Evolutionary conservation across 805 yeast genomes (phyloP).

Genomic region (Ogataea kodamae): DNA sequence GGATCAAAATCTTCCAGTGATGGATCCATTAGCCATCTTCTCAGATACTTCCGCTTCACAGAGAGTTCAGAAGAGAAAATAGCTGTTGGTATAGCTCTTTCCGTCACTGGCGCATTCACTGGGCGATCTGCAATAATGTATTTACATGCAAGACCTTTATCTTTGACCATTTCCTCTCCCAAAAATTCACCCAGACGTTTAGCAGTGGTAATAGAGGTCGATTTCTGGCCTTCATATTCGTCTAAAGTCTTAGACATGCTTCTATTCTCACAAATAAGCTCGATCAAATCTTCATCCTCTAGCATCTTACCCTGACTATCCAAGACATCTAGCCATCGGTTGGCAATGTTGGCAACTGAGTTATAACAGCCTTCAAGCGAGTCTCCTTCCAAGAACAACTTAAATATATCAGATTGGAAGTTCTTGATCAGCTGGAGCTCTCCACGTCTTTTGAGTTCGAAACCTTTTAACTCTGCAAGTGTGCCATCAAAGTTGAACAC

Average conservation of each 20-base stretch:
- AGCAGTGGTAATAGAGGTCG: slow-evolving; percentile 95
- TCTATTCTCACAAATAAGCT: slow-evolving; percentile 92
- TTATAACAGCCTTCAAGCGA: slow-evolving; percentile 75
- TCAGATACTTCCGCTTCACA: slow-evolving; percentile 67
- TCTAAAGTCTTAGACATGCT: slow-evolving; percentile 89
- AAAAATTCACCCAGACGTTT: slow-evolving; percentile 87
- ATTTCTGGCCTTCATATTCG: slow-evolving; percentile 87
- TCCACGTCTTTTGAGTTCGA: slow-evolving; percentile 95
- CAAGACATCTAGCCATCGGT: slow-evolving; percentile 92
- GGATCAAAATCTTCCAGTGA: slow-evolving; percentile 80
- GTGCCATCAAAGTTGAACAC: slow-evolving; percentile 95
- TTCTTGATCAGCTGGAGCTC: slow-evolving; percentile 90
- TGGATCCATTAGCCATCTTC: slow-evolving; percentile 85
- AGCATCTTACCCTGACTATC: slow-evolving; percentile 82
- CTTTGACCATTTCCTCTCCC: slow-evolving; percentile 95
- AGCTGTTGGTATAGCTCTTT: slow-evolving; percentile 94
- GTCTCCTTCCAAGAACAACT: slow-evolving; percentile 82
- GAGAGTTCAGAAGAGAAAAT: slow-evolving; percentile 80
- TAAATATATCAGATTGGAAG: slow-evolving; percentile 92
- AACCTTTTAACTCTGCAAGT: slow-evolving; percentile 92
- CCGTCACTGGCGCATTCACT: slow-evolving; percentile 83
- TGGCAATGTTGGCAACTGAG: slow-evolving; percentile 89
- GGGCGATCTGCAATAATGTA: slow-evolving; percentile 88
- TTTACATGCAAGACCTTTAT: slow-evolving; percentile 92
- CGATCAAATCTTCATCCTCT: slow-evolving; percentile 92